phyloP scores from a whole-genome alignment of 768 basidiomycete genomes.

The Suillus subaureus region DNA sequence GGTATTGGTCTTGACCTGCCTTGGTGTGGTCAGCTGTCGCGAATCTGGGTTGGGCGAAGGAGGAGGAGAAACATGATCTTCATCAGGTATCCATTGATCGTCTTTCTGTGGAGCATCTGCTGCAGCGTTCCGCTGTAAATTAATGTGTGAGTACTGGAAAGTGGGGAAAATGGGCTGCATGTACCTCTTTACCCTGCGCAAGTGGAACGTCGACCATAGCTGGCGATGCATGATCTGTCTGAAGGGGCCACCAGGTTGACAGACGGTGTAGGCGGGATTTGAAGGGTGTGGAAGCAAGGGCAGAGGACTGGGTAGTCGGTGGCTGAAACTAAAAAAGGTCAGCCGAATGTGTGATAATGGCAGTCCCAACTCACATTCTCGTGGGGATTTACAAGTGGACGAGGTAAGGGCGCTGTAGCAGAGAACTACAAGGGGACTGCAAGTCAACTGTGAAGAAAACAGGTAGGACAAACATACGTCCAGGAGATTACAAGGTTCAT shows the following conservation, averaged over 20 bases:
- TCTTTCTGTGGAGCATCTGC: too few relatives aligned
- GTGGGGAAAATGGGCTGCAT: too few relatives aligned
- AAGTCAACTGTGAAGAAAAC: neutral
- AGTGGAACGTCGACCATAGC: too few relatives aligned
- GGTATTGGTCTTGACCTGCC: neutral
- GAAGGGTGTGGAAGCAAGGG: neutral
- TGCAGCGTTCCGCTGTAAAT: too few relatives aligned
- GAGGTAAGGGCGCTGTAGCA: neutral
- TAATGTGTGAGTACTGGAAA: too few relatives aligned
- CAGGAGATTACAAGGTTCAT: neutral
- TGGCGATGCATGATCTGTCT: too few relatives aligned
- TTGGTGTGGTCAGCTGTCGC: neutral
- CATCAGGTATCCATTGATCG: neutral
- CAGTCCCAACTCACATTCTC: neutral
- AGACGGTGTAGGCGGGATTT: too few relatives aligned
- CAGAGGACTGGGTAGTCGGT: neutral
- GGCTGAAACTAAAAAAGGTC: neutral
- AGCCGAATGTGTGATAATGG: neutral
- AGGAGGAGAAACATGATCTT: neutral
- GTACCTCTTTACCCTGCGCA: too few relatives aligned
- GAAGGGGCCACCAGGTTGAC: too few relatives aligned
- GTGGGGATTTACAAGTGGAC: neutral
- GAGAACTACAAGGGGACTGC: neutral
- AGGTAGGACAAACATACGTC: neutral
- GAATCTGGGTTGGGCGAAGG: neutral